Percentiles rank a stretch among this genome's conserved stretches.
phyloP scores from a whole-genome alignment of 164 flowering plant genomes.

The Magnolia changhungtana region DNA sequence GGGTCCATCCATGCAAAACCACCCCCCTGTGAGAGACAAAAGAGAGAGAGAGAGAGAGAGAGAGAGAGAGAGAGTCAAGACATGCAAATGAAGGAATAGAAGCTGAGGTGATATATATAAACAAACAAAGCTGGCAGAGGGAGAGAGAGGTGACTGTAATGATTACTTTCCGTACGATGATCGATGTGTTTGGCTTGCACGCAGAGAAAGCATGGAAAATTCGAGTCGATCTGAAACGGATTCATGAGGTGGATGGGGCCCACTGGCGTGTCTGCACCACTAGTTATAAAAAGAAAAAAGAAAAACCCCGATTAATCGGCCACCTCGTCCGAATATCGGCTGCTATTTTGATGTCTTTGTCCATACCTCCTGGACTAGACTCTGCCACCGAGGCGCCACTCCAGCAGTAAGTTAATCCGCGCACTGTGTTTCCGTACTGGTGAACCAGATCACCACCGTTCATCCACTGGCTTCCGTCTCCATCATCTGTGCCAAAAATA shows the following conservation, averaged over 20 bases:
- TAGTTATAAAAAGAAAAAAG: neutral
- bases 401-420: neutral
- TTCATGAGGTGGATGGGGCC: constrained; percentile 38
- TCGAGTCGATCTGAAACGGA: constrained; percentile 31
- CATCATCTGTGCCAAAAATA: too few species aligned
- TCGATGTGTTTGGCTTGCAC: constrained; percentile 43
- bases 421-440: neutral
- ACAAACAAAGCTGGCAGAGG: constrained; percentile 8
- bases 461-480: neutral
- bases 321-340: neutral
- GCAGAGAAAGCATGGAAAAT: constrained; percentile 47
- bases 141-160: constrained; percentile 7
- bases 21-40: neutral
- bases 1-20: constrained; percentile 26
- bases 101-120: neutral
- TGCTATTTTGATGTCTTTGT: neutral
- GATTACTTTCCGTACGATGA: constrained; percentile 28
- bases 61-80: neutral
- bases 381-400: neutral
- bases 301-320: constrained; percentile 7
- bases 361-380: neutral
- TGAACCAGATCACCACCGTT: neutral
- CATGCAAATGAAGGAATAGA: neutral
- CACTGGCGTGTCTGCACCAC: constrained; percentile 22
- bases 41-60: constrained; percentile 7